Percentiles rank a stretch among this genome's conserved stretches.
Conservation (phyloP, 179 eudicot species). For the Gypsophila paniculata region DNA sequence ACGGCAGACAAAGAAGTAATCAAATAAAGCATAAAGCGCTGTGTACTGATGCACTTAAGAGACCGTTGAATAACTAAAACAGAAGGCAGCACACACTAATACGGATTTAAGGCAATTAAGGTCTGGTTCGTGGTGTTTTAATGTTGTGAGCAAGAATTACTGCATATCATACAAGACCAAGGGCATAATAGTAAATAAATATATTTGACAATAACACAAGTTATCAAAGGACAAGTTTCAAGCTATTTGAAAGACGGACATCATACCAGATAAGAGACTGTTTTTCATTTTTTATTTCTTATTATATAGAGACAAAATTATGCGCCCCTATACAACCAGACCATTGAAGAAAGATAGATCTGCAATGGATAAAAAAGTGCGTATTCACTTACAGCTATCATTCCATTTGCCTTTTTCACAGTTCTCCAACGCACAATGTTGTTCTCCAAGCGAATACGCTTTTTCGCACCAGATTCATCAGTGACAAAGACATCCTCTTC, state of each 20-base stretch:
- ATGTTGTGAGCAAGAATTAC: neutral
- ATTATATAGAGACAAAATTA: neutral
- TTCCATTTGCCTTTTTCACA: constrained; percentile 70
- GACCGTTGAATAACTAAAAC: neutral
- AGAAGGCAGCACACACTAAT: neutral
- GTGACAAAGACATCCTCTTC: constrained; percentile 87
- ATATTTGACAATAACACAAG: neutral
- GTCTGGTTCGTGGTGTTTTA: neutral
- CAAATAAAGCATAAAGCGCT: neutral
- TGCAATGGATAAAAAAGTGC: neutral
- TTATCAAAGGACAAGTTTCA: no score
- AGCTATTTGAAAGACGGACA: no score
- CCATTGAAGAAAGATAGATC: neutral
- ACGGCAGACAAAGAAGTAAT: neutral
- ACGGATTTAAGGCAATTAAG: neutral
- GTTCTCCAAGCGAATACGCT: constrained; percentile 85
- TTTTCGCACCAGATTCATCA: constrained; percentile 92
- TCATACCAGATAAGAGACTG: no score
- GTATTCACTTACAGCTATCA: constrained; percentile 51
- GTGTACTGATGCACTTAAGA: neutral
- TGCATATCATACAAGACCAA: neutral
- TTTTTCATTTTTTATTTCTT: no score
- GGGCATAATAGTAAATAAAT: neutral
- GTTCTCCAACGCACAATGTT: constrained; percentile 95
- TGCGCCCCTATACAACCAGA: neutral